Conservation (phyloP, 805 yeast species). For the Spencermartinsiella europaea region DNA sequence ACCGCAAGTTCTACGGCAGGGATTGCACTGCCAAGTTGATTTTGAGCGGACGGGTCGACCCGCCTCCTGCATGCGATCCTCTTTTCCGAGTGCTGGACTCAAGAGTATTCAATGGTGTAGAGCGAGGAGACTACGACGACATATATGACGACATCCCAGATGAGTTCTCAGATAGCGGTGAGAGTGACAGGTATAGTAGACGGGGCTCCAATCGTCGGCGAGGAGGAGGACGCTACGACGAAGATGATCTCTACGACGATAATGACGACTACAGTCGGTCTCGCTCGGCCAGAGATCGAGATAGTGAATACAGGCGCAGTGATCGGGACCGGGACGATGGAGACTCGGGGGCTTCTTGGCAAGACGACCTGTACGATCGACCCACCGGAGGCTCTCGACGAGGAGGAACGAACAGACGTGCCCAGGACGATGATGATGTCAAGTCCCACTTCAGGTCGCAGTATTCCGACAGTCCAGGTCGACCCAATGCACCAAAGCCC, state of each 20-base stretch:
- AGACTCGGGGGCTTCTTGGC: slow-evolving; percentile 49
- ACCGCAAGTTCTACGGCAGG: slow-evolving; percentile 87
- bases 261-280: slow-evolving; percentile 13
- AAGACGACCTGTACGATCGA: slow-evolving; percentile 76
- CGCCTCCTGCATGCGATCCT: slow-evolving; percentile 88
- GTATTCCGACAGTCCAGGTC: slow-evolving; percentile 36
- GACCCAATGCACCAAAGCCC: slow-evolving; percentile 42
- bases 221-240: slow-evolving; percentile 24
- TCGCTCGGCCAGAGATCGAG: background rate
- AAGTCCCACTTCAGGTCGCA: slow-evolving; percentile 39
- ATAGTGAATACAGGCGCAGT: background rate
- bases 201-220: slow-evolving; percentile 17
- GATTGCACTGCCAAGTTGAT: slow-evolving; percentile 84
- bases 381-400: slow-evolving; percentile 27
- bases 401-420: slow-evolving; percentile 4
- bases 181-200: slow-evolving; percentile 6
- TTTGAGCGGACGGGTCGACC: slow-evolving; percentile 79
- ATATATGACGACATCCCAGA: slow-evolving; percentile 75
- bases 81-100: slow-evolving; percentile 81
- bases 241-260: slow-evolving; percentile 12
- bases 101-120: slow-evolving; percentile 54
- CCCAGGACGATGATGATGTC: slow-evolving; percentile 32
- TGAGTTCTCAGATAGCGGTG: slow-evolving; percentile 48
- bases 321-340: slow-evolving; percentile 9
- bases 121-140: slow-evolving; percentile 52